These are phyloP conservation scores for Talaromyces sp. DNA, from an alignment of 2,329 filamentous ascomycete species.

Conservation along the genomic window DNA sequence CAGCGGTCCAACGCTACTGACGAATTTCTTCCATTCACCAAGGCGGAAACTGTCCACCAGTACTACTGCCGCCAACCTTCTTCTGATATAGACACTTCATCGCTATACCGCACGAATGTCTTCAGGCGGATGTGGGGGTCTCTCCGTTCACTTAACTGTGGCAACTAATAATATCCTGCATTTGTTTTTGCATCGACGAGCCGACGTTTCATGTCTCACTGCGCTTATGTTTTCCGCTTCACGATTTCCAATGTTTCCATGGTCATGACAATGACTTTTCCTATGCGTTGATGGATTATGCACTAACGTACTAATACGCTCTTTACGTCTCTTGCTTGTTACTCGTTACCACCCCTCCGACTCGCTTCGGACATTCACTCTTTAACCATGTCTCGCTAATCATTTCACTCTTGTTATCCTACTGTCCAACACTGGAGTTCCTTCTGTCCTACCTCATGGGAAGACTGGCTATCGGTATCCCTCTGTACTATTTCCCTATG, in stretches of 20 bases:
- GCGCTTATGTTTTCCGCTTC: conserved; percentile 5
- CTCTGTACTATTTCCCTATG: neutral
- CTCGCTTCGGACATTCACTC: neutral
- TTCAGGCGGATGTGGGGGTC: conserved; percentile 10
- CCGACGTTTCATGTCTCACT: conserved; percentile 7
- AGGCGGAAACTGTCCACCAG: conserved; percentile 24
- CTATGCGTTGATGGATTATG: neutral
- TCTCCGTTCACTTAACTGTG: conserved; percentile 20
- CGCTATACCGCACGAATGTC: conserved; percentile 3
- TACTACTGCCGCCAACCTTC: conserved; percentile 28
- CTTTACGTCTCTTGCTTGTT: neutral
- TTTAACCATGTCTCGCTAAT: neutral
- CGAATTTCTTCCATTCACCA: conserved; percentile 16
- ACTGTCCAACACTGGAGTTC: conserved; percentile 1
- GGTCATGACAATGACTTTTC: neutral
- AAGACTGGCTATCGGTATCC: neutral
- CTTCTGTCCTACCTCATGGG: neutral
- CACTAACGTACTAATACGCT: neutral
- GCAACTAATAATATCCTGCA: conserved; percentile 6
- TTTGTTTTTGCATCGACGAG: conserved; percentile 2
- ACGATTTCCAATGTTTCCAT: conserved; percentile 4
- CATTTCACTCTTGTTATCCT: neutral
- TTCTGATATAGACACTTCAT: conserved; percentile 10
- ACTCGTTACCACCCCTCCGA: neutral
- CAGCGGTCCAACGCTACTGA: conserved; percentile 24